phyloP scores from a whole-genome alignment of 805 yeast genomes.

The Ogataea degrootiae region DNA sequence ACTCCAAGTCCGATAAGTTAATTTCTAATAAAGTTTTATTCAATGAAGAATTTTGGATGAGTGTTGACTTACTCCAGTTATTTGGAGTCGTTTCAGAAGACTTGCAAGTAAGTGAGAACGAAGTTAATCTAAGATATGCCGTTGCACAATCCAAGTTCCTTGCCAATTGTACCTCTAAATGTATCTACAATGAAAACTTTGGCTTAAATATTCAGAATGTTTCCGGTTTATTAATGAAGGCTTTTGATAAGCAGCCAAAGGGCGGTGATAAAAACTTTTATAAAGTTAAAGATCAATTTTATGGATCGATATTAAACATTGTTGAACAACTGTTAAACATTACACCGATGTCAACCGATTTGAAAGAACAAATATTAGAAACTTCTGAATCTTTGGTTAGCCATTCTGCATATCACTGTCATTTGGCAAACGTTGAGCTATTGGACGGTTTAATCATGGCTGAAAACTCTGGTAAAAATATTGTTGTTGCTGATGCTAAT shows the following conservation, averaged over 20 bases:
- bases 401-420: conserved; percentile 17
- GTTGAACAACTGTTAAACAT: conserved; percentile 12
- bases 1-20: conserved; percentile 21
- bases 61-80: conserved; percentile 17
- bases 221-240: conserved; percentile 12
- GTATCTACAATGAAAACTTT: conserved; percentile 22
- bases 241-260: conserved; percentile 17
- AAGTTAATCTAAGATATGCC: conserved; percentile 17
- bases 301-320: conserved; percentile 26
- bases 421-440: conserved; percentile 13
- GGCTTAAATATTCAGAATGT: conserved; percentile 19
- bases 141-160: conserved; percentile 23
- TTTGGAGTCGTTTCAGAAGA: conserved; percentile 14
- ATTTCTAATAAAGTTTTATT: conserved; percentile 16
- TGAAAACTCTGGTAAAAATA: conserved; percentile 4
- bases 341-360: background rate
- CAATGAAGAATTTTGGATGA: conserved; percentile 24
- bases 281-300: conserved; percentile 38
- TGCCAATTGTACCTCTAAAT: conserved; percentile 17
- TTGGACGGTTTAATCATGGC: conserved; percentile 5
- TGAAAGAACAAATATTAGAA: conserved; percentile 6
- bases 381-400: conserved; percentile 10
- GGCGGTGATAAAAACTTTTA: conserved; percentile 33
- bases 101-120: conserved; percentile 10
- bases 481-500: conserved; percentile 11